Conservation (phyloP, 2,329 filamentous ascomycete genomes). For the Emergomyces africanus region DNA sequence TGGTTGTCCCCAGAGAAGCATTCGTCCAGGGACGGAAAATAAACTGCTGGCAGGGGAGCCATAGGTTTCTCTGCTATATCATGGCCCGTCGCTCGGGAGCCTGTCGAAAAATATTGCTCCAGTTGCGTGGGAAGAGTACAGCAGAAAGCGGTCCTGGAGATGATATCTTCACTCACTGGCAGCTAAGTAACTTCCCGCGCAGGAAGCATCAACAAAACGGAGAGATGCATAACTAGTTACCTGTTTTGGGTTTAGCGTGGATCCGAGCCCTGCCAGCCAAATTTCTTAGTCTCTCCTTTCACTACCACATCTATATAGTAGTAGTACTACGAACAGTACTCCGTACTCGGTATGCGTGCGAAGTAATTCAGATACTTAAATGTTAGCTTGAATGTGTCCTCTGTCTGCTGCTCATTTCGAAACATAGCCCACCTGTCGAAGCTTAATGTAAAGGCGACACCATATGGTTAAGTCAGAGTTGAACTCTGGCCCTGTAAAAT, state of each 20-base stretch:
- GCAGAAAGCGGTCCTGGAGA: background rate
- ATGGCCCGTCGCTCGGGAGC: slow-evolving; percentile 14
- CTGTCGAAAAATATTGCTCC: background rate
- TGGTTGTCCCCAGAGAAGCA: slow-evolving; percentile 70
- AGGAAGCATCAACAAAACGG: slow-evolving; percentile 21
- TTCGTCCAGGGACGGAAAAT: slow-evolving; percentile 74
- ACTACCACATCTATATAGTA: too few relatives aligned
- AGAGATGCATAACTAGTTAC: slow-evolving; percentile 17
- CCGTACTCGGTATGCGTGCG: too few relatives aligned
- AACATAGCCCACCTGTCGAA: too few relatives aligned
- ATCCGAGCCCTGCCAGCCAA: too few relatives aligned
- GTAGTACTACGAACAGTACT: too few relatives aligned
- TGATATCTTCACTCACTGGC: background rate
- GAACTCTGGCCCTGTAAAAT: too few relatives aligned
- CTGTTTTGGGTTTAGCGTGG: slow-evolving; percentile 21
- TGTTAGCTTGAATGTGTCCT: too few relatives aligned
- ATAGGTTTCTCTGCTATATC: slow-evolving; percentile 39
- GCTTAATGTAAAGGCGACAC: too few relatives aligned
- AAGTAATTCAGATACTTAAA: too few relatives aligned
- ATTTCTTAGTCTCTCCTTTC: too few relatives aligned
- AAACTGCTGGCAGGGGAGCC: slow-evolving; percentile 59
- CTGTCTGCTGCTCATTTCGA: too few relatives aligned
- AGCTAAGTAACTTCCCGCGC: slow-evolving; percentile 3
- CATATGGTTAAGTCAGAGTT: too few relatives aligned
- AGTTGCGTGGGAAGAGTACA: background rate